Evolutionary conservation across 2,329 filamentous ascomycete species (phyloP).

Genomic region (Phoma sp.): DNA sequence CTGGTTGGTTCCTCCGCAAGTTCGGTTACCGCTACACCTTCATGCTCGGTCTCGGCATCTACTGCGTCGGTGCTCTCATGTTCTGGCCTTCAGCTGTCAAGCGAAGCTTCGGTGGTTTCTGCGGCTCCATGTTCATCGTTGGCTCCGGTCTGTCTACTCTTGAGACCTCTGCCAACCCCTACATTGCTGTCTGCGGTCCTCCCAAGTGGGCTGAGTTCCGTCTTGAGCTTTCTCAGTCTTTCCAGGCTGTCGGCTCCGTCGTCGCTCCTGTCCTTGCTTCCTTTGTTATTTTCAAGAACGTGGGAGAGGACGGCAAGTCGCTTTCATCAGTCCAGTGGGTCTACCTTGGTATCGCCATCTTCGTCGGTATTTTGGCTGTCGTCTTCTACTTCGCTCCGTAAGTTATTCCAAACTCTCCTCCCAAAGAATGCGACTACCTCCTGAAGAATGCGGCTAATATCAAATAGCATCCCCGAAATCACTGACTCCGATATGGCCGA

Average conservation of each 20-base stretch:
- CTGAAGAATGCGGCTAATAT: too few relatives aligned
- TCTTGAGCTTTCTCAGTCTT: conserved; percentile 78
- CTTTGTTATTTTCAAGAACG: conserved; percentile 73
- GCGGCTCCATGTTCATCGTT: conserved; percentile 73
- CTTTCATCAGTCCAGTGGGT: conserved; percentile 78
- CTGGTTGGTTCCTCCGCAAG: conserved; percentile 69
- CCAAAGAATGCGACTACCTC: not conserved
- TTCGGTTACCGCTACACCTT: conserved; percentile 84
- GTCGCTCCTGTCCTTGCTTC: conserved; percentile 76
- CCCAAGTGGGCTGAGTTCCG: conserved; percentile 77
- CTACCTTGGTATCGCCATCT: conserved; percentile 79
- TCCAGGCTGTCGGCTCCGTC: conserved; percentile 79
- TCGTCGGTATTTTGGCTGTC: conserved; percentile 71
- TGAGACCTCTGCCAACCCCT: conserved; percentile 81
- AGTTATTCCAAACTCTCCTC: not conserved
- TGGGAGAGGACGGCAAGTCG: conserved; percentile 63
- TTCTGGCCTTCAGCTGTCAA: conserved; percentile 84
- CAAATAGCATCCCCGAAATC: conserved; percentile 70
- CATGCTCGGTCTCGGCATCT: conserved; percentile 74
- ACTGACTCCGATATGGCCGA: conserved; percentile 71
- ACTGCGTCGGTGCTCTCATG: conserved; percentile 75
- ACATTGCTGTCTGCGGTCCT: conserved; percentile 76
- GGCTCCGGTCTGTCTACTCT: conserved; percentile 76
- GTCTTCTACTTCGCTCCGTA: conserved; percentile 69
- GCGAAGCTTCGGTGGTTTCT: conserved; percentile 77